phyloP scores from a whole-genome alignment of 1,284 basidiomycete species.

The Grifola frondosa region DNA sequence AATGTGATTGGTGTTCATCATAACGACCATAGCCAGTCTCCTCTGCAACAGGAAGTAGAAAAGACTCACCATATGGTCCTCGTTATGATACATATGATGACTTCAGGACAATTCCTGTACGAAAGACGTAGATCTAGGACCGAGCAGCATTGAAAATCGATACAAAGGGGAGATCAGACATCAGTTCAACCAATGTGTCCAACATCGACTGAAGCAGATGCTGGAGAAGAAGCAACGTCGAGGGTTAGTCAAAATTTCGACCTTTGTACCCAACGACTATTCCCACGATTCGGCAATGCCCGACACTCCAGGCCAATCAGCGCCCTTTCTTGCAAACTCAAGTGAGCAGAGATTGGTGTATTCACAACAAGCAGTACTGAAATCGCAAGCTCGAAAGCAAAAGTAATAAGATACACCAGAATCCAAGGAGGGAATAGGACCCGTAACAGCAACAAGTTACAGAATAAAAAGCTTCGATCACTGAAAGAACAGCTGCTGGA shows the following conservation, averaged over 20 bases:
- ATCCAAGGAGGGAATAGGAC: constrained; percentile 5
- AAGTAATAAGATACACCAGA: constrained; percentile 25
- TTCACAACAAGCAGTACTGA: neutral
- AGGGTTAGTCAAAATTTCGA: too few relatives aligned
- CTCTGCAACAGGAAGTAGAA: neutral
- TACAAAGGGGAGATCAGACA: neutral
- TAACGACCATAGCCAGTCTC: neutral
- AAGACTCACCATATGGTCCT: neutral
- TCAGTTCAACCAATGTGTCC: neutral
- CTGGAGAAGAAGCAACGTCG: neutral
- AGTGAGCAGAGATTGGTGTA: constrained; percentile 1
- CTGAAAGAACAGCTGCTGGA: constrained; percentile 85
- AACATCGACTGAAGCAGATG: neutral
- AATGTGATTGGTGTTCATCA: constrained; percentile 26
- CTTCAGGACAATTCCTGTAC: too few relatives aligned
- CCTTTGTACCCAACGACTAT: neutral
- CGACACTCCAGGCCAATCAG: neutral
- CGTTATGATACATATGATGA: too few relatives aligned
- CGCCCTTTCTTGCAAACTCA: neutral
- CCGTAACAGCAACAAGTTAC: constrained; percentile 4
- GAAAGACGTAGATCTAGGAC: too few relatives aligned
- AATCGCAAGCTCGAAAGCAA: constrained; percentile 8
- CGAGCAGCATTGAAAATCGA: neutral
- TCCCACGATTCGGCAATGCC: constrained; percentile 9
- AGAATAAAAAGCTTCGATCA: constrained; percentile 32